These are phyloP conservation scores for Apodospora peruviana DNA, from an alignment of 495 filamentous ascomycete genomes.

Conservation along the genomic window DNA sequence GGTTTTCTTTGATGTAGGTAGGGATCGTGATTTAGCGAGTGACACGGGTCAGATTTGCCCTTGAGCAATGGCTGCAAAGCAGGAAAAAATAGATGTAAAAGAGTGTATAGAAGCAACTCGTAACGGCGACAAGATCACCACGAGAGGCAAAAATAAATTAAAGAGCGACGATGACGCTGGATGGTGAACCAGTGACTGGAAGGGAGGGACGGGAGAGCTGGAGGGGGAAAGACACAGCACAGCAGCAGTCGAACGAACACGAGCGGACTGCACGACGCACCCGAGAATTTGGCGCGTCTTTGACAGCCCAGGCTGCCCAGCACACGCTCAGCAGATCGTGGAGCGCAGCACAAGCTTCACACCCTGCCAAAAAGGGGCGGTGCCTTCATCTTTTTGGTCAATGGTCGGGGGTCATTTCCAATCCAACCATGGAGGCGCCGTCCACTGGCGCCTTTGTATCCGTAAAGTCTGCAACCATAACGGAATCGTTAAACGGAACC, in stretches of 20 bases:
- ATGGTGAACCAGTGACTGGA: background rate
- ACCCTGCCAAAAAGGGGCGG: no score
- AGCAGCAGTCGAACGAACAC: no score
- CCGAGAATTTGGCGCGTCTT: background rate
- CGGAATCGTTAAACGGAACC: no score
- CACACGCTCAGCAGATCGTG: background rate
- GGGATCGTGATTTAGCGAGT: constrained; percentile 20
- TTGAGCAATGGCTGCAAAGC: background rate
- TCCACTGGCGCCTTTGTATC: background rate
- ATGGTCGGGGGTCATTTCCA: no score
- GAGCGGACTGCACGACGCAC: background rate
- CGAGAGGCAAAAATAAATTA: background rate
- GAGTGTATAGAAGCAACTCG: background rate
- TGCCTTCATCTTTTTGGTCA: no score
- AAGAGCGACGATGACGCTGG: background rate
- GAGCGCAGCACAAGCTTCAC: no score
- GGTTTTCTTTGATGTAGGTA: no score
- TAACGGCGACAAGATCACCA: background rate
- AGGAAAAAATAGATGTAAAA: background rate
- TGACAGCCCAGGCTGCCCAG: no score
- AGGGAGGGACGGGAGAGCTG: background rate
- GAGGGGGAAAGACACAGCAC: no score
- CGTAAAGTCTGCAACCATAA: no score
- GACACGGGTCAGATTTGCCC: constrained; percentile 20
- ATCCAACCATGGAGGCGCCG: no score